These are phyloP conservation scores for Trypanosoma boissoni DNA, from an alignment of 208 protist genomes.

Conservation along the genomic window DNA sequence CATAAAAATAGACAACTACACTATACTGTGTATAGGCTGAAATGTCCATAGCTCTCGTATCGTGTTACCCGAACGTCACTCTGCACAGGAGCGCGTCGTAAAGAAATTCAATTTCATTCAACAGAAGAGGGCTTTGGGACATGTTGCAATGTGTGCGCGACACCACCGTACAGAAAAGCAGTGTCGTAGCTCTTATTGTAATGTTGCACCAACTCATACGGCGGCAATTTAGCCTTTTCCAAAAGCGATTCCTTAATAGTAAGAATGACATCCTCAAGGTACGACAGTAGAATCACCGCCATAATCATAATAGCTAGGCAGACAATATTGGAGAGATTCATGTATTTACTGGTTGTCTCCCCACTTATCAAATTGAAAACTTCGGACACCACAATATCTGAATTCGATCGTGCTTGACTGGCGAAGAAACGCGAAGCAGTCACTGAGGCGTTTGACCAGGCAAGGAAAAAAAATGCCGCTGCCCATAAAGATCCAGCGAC, in stretches of 20 bases:
- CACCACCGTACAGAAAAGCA: constrained; percentile 9
- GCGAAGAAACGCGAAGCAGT: neutral
- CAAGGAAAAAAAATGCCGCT: neutral
- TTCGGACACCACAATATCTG: neutral
- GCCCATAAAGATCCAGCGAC: neutral
- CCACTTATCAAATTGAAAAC: neutral
- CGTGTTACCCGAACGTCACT: no score
- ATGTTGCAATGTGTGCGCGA: constrained; percentile 21
- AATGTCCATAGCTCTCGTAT: no score
- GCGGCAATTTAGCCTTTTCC: constrained; percentile 41
- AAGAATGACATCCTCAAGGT: constrained; percentile 42
- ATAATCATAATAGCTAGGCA: constrained; percentile 34
- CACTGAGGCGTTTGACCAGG: neutral
- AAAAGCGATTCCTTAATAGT: constrained; percentile 35
- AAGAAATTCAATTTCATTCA: no score
- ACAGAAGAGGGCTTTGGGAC: neutral
- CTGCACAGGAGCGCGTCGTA: no score
- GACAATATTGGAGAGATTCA: constrained; percentile 21
- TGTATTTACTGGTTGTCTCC: constrained; percentile 7
- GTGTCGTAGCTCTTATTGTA: constrained; percentile 66
- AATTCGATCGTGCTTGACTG: neutral
- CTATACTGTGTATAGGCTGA: no score
- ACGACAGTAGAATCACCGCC: constrained; percentile 24
- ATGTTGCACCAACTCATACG: constrained; percentile 43
- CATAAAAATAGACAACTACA: no score